Percentiles rank a stretch among this genome's conserved stretches.
Conservation (phyloP, 352 stramenopile genomes). For the Phytopythium montanum region DNA sequence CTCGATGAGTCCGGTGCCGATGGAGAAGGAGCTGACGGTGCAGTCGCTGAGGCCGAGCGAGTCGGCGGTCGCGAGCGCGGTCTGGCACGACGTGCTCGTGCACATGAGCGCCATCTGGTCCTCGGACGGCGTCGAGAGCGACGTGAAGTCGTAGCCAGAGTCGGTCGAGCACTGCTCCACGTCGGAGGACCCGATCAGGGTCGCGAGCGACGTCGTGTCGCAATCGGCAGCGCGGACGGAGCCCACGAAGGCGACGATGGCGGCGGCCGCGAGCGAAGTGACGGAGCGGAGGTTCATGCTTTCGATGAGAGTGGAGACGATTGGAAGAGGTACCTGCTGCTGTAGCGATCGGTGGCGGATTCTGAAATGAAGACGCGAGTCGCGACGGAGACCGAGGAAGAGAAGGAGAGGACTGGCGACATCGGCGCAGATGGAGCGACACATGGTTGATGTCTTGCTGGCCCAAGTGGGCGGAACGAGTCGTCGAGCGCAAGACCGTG, state of each 20-base stretch:
- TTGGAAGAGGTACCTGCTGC: constrained; percentile 3
- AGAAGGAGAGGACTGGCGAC: constrained; percentile 1
- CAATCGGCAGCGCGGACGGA: constrained; percentile 20
- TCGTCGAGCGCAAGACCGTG: background rate
- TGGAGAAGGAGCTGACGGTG: constrained; percentile 21
- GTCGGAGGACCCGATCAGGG: constrained; percentile 12
- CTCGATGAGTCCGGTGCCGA: constrained; percentile 28
- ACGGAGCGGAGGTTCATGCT: constrained; percentile 26
- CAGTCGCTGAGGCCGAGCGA: constrained; percentile 29
- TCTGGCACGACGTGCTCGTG: constrained; percentile 22
- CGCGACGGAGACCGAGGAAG: background rate
- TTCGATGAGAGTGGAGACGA: constrained; percentile 1
- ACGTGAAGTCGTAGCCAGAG: constrained; percentile 29
- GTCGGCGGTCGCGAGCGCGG: constrained; percentile 20
- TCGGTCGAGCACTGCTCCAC: constrained; percentile 19
- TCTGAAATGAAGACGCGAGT: background rate
- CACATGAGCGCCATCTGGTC: constrained; percentile 23
- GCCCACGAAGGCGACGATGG: constrained; percentile 8
- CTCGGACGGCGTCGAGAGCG: constrained; percentile 16
- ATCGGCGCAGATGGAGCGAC: background rate
- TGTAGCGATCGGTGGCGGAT: constrained; percentile 4
- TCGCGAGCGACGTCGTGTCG: constrained; percentile 17
- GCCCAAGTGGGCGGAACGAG: background rate
- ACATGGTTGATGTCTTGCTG: background rate
- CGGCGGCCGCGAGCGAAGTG: constrained; percentile 13